A percentile compares a stretch with the other conserved stretches of the same genome.
phyloP scores from a whole-genome alignment of 495 filamentous ascomycete genomes.

The Aspergillus affinis region DNA sequence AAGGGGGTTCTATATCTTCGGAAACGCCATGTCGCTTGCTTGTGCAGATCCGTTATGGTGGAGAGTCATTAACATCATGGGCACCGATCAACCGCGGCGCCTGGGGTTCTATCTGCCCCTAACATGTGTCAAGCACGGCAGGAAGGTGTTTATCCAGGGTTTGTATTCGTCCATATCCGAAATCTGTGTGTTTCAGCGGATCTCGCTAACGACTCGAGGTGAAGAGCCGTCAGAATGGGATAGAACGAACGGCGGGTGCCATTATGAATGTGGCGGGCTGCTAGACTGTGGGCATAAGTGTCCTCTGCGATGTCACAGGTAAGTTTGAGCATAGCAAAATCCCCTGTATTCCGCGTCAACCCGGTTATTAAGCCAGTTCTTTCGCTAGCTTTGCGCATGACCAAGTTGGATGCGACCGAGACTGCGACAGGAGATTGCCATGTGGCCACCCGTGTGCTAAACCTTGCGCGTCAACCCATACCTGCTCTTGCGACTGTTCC shows the following conservation, averaged over 20 bases:
- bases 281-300: slow-evolving; percentile 46
- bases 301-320: slow-evolving; percentile 39
- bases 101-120: slow-evolving; percentile 40
- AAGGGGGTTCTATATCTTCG: slow-evolving; percentile 84
- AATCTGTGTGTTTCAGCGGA: neutral
- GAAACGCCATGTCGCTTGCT: slow-evolving; percentile 61
- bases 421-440: slow-evolving; percentile 24
- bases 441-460: slow-evolving; percentile 34
- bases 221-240: slow-evolving; percentile 48
- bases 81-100: slow-evolving; percentile 6
- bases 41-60: slow-evolving; percentile 34
- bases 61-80: slow-evolving; percentile 37
- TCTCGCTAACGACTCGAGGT: slow-evolving; percentile 7
- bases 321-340: slow-evolving; percentile 11
- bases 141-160: slow-evolving; percentile 29
- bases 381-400: slow-evolving; percentile 31
- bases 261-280: slow-evolving; percentile 26
- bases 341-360: neutral
- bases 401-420: slow-evolving; percentile 27
- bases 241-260: slow-evolving; percentile 52
- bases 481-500: slow-evolving; percentile 21
- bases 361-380: neutral
- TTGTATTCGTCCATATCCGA: neutral
- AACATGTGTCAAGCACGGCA: slow-evolving; percentile 40
- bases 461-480: slow-evolving; percentile 19